Conservation (phyloP, 2,329 filamentous ascomycete genomes). For the Ophidiomyces ophidiicola region DNA sequence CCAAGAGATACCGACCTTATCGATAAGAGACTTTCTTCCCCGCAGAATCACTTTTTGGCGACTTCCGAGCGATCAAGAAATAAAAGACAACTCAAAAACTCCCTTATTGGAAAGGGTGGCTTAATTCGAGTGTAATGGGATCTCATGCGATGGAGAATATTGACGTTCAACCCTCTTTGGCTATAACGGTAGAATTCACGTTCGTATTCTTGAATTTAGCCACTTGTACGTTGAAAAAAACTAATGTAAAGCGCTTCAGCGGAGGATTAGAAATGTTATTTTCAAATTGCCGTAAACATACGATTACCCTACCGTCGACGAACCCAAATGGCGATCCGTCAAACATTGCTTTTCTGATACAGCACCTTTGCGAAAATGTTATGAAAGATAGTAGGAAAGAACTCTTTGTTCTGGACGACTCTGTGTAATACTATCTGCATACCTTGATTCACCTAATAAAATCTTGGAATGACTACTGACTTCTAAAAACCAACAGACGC, state of each 20-base stretch:
- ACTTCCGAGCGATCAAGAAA: too few species aligned
- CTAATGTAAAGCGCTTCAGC: constrained; percentile 34
- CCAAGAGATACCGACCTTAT: constrained; percentile 9
- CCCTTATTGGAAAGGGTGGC: too few species aligned
- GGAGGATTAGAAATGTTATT: constrained; percentile 94
- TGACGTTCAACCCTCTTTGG: constrained; percentile 24
- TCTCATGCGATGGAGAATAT: constrained; percentile 2
- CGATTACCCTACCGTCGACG: constrained; percentile 53
- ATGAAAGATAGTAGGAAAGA: constrained; percentile 82
- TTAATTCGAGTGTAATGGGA: constrained; percentile 4
- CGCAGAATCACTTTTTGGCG: neutral
- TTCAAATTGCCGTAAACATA: constrained; percentile 63
- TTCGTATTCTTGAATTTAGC: constrained; percentile 27
- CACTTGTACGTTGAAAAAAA: neutral
- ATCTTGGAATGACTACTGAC: constrained; percentile 12
- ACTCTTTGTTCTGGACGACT: constrained; percentile 73
- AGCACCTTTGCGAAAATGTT: constrained; percentile 63
- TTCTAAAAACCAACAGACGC: constrained; percentile 47
- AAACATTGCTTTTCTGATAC: constrained; percentile 64
- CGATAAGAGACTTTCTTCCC: constrained; percentile 10
- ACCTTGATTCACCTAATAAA: too few species aligned
- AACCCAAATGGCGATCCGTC: constrained; percentile 48
- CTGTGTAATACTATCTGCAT: constrained; percentile 57
- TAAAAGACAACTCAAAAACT: too few species aligned
- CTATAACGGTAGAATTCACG: constrained; percentile 65